Conservation (phyloP, 192 early-diverging fungal species). For the Chytriomyces sp. region DNA sequence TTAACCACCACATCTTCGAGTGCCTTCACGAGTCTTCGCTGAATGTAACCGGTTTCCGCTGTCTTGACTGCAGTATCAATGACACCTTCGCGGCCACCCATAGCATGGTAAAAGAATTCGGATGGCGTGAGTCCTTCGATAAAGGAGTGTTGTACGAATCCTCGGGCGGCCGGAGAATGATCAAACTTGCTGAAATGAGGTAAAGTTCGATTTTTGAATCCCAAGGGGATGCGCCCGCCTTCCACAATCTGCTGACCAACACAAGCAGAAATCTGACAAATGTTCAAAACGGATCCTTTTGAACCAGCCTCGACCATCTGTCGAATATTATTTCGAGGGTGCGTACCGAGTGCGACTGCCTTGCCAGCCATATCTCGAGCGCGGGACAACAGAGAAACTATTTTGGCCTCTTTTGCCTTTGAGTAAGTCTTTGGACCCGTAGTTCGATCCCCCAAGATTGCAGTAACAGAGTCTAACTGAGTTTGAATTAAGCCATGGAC, state of each 20-base stretch:
- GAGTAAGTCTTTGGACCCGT: conserved; percentile 84
- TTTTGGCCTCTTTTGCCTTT: conserved; percentile 69
- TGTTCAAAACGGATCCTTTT: conserved; percentile 97
- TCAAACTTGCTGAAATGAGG: conserved; percentile 98
- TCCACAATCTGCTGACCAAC: conserved; percentile 99
- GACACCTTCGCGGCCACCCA: conserved; percentile 98
- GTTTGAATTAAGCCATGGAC: too few species aligned
- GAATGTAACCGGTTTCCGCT: conserved; percentile 85
- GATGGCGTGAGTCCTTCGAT: conserved; percentile 92
- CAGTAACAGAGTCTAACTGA: conserved; percentile 86
- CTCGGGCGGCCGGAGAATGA: conserved; percentile 89
- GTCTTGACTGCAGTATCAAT: conserved; percentile 99
- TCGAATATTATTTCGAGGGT: conserved; percentile 91
- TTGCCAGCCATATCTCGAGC: conserved; percentile 89
- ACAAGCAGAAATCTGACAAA: conserved; percentile 99
- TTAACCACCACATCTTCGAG: conserved; percentile 93
- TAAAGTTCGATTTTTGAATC: conserved; percentile 94
- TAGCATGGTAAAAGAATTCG: conserved; percentile 99
- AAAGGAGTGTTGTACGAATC: conserved; percentile 97
- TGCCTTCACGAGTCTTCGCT: conserved; percentile 55
- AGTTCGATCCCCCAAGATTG: conserved; percentile 41
- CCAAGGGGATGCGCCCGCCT: conserved; percentile 92
- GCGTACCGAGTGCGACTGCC: conserved; percentile 88
- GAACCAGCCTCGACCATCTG: conserved; percentile 99
- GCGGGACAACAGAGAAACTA: conserved; percentile 78